These are phyloP conservation scores for Jamesozyma rosinii DNA, from an alignment of 805 yeast species.

Conservation along the genomic window DNA sequence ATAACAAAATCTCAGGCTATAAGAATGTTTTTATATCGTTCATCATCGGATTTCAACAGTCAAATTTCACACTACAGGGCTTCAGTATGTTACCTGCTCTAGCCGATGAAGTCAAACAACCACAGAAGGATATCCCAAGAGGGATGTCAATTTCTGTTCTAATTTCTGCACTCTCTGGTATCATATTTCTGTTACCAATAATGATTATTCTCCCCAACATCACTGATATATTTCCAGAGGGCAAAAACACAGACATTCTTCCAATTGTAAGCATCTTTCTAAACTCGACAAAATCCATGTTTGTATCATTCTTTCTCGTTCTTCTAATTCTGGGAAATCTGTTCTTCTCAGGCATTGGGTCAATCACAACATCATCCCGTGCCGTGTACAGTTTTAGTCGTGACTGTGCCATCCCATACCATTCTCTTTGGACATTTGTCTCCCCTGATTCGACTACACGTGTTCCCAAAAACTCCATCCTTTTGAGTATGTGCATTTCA, in stretches of 20 bases:
- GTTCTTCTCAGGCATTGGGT: conserved; percentile 68
- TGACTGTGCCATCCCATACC: conserved; percentile 69
- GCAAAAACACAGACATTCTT: conserved; percentile 47
- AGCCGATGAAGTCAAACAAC: conserved; percentile 71
- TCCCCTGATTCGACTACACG: conserved; percentile 44
- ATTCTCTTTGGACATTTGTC: conserved; percentile 56
- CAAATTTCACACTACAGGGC: conserved; percentile 72
- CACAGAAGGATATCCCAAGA: conserved; percentile 65
- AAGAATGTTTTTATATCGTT: conserved; percentile 55
- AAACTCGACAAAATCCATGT: conserved; percentile 54
- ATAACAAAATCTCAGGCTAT: conserved; percentile 70
- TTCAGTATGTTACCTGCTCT: conserved; percentile 75
- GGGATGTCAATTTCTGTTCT: conserved; percentile 61
- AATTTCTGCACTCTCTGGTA: conserved; percentile 58
- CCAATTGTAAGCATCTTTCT: conserved; percentile 75
- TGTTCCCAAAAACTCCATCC: conserved; percentile 63
- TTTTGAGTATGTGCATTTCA: conserved; percentile 55
- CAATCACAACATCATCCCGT: conserved; percentile 74
- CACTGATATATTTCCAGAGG: conserved; percentile 39
- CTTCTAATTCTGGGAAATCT: conserved; percentile 60
- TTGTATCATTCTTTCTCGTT: conserved; percentile 61
- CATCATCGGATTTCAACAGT: conserved; percentile 67
- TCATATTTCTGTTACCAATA: conserved; percentile 63
- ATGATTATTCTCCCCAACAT: conserved; percentile 64
- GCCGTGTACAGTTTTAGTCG: conserved; percentile 76